Conservation (phyloP, 305 asterid genomes). For the Fraxinus greggii region DNA sequence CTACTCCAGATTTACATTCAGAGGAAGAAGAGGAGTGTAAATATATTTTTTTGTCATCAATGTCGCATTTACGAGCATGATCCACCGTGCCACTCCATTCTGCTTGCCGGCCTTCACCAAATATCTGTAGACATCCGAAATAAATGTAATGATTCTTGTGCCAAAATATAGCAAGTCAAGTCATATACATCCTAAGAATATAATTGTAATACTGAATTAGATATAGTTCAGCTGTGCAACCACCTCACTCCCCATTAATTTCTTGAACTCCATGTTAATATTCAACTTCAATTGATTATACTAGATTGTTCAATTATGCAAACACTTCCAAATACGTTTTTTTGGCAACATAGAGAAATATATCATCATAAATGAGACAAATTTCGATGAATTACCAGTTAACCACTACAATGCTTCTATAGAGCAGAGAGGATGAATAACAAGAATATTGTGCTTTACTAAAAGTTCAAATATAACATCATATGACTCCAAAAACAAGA, state of each 20-base stretch:
- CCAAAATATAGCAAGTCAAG: not conserved
- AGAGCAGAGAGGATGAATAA: not conserved
- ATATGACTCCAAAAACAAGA: not conserved
- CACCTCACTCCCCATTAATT: too few relatives aligned
- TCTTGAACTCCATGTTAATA: too few relatives aligned
- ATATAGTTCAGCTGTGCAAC: too few relatives aligned
- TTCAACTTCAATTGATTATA: too few relatives aligned
- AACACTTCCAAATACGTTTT: too few relatives aligned
- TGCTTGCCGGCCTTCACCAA: not conserved
- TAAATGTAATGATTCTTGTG: not conserved
- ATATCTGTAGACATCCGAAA: constrained; percentile 31
- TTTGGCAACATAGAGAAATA: too few relatives aligned
- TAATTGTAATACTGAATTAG: too few relatives aligned
- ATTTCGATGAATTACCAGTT: too few relatives aligned
- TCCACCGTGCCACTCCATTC: constrained; percentile 28
- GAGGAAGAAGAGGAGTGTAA: constrained; percentile 12
- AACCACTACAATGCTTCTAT: too few relatives aligned
- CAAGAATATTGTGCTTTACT: not conserved
- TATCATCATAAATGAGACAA: too few relatives aligned
- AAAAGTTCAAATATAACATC: not conserved
- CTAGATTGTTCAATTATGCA: too few relatives aligned
- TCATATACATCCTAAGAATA: not conserved
- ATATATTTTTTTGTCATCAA: constrained; percentile 19
- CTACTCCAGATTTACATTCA: constrained; percentile 1
- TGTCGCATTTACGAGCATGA: constrained; percentile 36